Evolutionary conservation across 495 filamentous ascomycete genomes (phyloP).

Genomic region (Neurospora sp.): DNA sequence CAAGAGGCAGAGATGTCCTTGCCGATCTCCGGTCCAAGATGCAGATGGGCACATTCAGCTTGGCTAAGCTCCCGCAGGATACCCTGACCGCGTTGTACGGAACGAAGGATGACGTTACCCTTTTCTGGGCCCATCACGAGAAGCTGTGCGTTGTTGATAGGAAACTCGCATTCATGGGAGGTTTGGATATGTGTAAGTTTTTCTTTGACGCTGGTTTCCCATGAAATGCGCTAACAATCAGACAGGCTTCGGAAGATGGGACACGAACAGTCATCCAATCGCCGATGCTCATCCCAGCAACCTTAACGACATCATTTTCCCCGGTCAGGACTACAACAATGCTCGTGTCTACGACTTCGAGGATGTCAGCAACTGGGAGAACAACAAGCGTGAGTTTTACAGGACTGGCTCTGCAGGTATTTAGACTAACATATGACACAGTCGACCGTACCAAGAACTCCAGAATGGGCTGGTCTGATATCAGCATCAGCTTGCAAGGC

Average conservation of each 20-base stretch:
- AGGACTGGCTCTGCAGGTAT: neutral
- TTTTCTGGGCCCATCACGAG: constrained; percentile 96
- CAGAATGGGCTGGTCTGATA: constrained; percentile 91
- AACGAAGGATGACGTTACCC: constrained; percentile 60
- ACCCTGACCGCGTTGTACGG: constrained; percentile 71
- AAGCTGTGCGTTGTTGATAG: constrained; percentile 84
- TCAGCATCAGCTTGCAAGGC: constrained; percentile 73
- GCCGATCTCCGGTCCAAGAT: constrained; percentile 30
- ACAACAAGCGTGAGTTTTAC: constrained; percentile 55
- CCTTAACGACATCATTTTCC: constrained; percentile 65
- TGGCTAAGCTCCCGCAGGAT: constrained; percentile 54
- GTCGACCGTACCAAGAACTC: constrained; percentile 68
- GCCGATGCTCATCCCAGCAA: constrained; percentile 78
- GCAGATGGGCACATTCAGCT: constrained; percentile 32
- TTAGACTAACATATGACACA: constrained; percentile 15
- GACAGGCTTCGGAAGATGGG: constrained; percentile 50
- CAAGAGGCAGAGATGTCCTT: constrained; percentile 50
- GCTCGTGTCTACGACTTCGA: constrained; percentile 80
- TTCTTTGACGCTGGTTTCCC: neutral
- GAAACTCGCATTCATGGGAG: constrained; percentile 81
- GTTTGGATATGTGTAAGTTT: constrained; percentile 51
- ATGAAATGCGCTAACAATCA: constrained; percentile 4
- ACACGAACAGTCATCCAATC: constrained; percentile 65
- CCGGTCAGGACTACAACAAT: constrained; percentile 94
- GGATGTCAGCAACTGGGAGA: constrained; percentile 70